Evolutionary conservation across 164 flowering plant genomes (phyloP).

Genomic region (Umbellularia californica): DNA sequence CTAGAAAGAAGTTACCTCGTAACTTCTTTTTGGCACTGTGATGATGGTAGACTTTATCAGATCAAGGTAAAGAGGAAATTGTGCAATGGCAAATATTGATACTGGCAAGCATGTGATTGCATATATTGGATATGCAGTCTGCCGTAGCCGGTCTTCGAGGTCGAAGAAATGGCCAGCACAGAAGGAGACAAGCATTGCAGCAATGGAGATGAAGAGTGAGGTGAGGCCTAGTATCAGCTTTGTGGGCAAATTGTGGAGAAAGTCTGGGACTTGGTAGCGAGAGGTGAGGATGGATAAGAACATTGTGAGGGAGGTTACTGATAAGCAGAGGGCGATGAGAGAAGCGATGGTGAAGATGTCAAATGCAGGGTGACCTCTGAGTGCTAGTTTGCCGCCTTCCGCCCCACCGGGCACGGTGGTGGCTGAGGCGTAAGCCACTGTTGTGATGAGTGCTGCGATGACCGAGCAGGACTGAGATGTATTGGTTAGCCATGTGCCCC

Average conservation of each 20-base stretch:
- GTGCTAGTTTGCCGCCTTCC: conserved; percentile 9
- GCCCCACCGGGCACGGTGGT: conserved; percentile 5
- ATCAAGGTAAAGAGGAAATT: conserved; percentile 6
- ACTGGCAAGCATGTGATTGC: conserved; percentile 9
- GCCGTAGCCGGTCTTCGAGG: conserved; percentile 14
- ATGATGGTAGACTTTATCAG: not conserved
- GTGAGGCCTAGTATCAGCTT: conserved; percentile 20
- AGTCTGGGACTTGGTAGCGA: conserved; percentile 17
- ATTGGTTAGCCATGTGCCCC: conserved; percentile 5
- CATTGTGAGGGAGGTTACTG: conserved; percentile 21
- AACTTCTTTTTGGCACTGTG: not conserved
- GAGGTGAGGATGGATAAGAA: conserved; percentile 27
- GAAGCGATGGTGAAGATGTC: conserved; percentile 21
- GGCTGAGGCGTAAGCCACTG: conserved; percentile 6
- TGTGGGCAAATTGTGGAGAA: conserved; percentile 2
- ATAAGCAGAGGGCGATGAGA: conserved; percentile 20
- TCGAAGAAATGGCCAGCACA: conserved; percentile 25
- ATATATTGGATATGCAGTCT: conserved; percentile 12
- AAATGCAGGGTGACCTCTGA: conserved; percentile 16
- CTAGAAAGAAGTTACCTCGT: not conserved
- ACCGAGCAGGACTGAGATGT: conserved; percentile 8
- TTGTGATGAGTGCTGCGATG: conserved; percentile 9
- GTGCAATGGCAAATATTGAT: not conserved
- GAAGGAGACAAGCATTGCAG: conserved; percentile 23
- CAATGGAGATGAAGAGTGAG: conserved; percentile 22